These are phyloP conservation scores for Sclerotiophoma versabilis DNA, from an alignment of 2,329 filamentous ascomycete species.

Conservation along the genomic window DNA sequence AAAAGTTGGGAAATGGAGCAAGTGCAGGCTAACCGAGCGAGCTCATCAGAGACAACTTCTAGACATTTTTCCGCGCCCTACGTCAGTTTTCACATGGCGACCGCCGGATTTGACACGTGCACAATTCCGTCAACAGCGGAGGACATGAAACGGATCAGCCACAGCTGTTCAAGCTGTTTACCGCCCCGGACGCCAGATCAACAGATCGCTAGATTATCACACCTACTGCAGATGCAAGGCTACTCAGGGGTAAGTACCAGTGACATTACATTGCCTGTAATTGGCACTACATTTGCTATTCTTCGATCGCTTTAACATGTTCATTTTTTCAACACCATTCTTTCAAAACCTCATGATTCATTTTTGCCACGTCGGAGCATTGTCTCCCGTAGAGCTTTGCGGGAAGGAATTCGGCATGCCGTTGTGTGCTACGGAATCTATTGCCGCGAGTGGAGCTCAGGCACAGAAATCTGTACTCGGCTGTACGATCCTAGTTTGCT, in stretches of 20 bases:
- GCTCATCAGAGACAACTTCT: background rate
- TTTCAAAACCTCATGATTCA: background rate
- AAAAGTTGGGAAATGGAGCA: background rate
- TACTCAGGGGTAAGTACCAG: conserved; percentile 13
- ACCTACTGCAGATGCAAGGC: conserved; percentile 5
- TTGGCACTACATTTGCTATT: background rate
- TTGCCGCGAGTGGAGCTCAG: background rate
- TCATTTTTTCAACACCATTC: too few species aligned
- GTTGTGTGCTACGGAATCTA: conserved; percentile 1
- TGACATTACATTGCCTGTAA: conserved; percentile 11
- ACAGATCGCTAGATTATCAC: conserved; percentile 9
- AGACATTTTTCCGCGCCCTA: background rate
- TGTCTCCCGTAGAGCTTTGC: conserved; percentile 4
- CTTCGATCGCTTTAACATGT: background rate
- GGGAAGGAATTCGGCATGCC: conserved; percentile 8
- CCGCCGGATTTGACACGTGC: conserved; percentile 11
- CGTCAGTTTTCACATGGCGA: conserved; percentile 2
- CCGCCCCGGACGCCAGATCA: conserved; percentile 15
- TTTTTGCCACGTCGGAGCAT: conserved; percentile 2
- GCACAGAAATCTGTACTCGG: conserved; percentile 1
- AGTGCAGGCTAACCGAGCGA: conserved; percentile 5
- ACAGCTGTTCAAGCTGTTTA: conserved; percentile 8
- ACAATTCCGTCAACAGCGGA: conserved; percentile 9
- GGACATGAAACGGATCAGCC: conserved; percentile 18
- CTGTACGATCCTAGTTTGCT: conserved; percentile 1